Evolutionary conservation across 148 eudicot genomes (phyloP).

Genomic region (Rhododendron simsii): DNA sequence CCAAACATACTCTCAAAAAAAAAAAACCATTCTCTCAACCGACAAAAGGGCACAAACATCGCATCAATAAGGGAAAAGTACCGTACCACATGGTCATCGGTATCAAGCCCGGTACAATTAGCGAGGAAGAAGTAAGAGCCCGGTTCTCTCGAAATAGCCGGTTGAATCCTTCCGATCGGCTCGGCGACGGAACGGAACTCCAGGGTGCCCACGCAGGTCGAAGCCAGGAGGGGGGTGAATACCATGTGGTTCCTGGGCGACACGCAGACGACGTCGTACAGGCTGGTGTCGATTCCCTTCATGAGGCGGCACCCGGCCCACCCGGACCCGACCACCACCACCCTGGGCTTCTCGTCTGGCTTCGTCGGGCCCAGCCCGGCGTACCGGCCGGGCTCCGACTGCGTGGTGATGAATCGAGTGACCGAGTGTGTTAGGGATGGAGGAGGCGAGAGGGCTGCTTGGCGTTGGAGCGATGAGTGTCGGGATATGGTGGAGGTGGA

Average conservation of each 20-base stretch:
- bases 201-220: constrained; percentile 91
- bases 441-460: not conserved
- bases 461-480: constrained; percentile 13
- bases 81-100: constrained; percentile 57
- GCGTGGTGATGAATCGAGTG: constrained; percentile 15
- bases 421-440: constrained; percentile 11
- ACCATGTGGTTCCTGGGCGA: constrained; percentile 99
- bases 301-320: constrained; percentile 97
- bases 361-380: constrained; percentile 69
- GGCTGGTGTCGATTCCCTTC: constrained; percentile 67
- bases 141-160: constrained; percentile 82
- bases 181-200: constrained; percentile 97
- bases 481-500: constrained; percentile 10
- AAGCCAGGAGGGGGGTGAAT: constrained; percentile 86
- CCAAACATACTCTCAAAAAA: constrained; percentile 2
- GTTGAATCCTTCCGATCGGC: constrained; percentile 83
- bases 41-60: not conserved
- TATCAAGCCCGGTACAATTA: constrained; percentile 58
- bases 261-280: constrained; percentile 79
- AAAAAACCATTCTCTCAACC: not conserved
- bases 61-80: not conserved
- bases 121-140: constrained; percentile 79
- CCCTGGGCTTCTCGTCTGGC: constrained; percentile 75
- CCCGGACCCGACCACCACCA: constrained; percentile 86
- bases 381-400: not conserved